These are phyloP conservation scores for Myxozyma udenii DNA, from an alignment of 805 yeast genomes.

Conservation along the genomic window DNA sequence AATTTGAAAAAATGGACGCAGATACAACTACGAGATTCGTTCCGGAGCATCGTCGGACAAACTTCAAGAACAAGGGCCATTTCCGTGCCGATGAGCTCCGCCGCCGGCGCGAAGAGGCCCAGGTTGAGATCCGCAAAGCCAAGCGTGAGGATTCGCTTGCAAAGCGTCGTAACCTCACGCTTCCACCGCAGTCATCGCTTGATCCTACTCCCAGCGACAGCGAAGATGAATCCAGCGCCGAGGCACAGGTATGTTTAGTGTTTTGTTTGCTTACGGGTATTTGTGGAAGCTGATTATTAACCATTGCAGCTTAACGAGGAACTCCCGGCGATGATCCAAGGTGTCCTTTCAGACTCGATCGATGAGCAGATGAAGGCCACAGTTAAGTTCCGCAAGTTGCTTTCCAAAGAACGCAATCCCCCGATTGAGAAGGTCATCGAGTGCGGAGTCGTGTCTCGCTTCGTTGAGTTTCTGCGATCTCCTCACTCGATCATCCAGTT, in stretches of 20 bases:
- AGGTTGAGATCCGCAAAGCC: constrained; percentile 92
- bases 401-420: constrained; percentile 92
- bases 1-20: constrained; percentile 56
- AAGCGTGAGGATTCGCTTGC: constrained; percentile 93
- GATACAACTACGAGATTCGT: constrained; percentile 79
- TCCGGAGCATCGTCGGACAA: constrained; percentile 96
- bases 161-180: constrained; percentile 77
- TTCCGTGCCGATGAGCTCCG: constrained; percentile 94
- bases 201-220: constrained; percentile 42
- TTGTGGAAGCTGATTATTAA: background rate
- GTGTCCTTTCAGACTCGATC: constrained; percentile 69
- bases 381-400: constrained; percentile 84
- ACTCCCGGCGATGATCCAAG: constrained; percentile 80
- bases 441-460: constrained; percentile 87
- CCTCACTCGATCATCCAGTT: constrained; percentile 82
- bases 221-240: constrained; percentile 44
- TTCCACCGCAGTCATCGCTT: constrained; percentile 39
- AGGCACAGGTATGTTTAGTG: constrained; percentile 30
- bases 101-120: constrained; percentile 96
- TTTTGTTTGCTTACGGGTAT: constrained; percentile 1
- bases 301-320: constrained; percentile 46
- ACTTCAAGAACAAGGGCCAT: constrained; percentile 89
- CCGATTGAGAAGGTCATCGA: constrained; percentile 92
- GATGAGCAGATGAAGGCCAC: constrained; percentile 86
- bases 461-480: constrained; percentile 78